Conservation (phyloP, 2,329 filamentous ascomycete species). For the Arthrobotrys sinensis region DNA sequence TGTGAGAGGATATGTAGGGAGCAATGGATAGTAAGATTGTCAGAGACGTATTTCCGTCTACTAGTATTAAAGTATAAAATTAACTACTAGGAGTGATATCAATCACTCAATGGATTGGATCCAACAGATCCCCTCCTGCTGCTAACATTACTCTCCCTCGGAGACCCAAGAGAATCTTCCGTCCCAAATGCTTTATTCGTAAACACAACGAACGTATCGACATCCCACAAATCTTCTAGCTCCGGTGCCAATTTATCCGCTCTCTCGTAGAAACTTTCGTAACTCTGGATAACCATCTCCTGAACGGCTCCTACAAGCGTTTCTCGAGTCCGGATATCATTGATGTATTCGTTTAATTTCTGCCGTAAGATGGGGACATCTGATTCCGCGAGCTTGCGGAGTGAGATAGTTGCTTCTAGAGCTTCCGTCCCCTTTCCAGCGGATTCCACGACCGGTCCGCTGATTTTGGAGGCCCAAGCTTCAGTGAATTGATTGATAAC, state of each 20-base stretch:
- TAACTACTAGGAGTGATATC: background rate
- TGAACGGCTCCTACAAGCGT: conserved; percentile 78
- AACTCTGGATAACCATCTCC: conserved; percentile 72
- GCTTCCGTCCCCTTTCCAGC: conserved; percentile 66
- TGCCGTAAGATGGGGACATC: conserved; percentile 73
- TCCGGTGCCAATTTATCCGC: conserved; percentile 64
- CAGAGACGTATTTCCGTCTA: no score
- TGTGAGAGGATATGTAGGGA: no score
- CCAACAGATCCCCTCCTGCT: conserved; percentile 51
- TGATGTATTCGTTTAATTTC: conserved; percentile 76
- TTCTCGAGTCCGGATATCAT: conserved; percentile 76
- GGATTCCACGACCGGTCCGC: conserved; percentile 68
- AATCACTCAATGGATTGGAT: conserved; percentile 31
- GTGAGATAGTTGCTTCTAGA: conserved; percentile 69
- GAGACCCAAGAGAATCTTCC: conserved; percentile 44
- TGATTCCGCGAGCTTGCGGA: conserved; percentile 73
- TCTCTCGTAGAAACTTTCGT: conserved; percentile 76
- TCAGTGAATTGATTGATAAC: conserved; percentile 79
- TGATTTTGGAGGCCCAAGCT: conserved; percentile 74
- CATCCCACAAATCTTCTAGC: conserved; percentile 74
- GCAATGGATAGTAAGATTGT: background rate
- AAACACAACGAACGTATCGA: conserved; percentile 77
- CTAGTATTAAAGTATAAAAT: background rate
- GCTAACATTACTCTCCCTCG: conserved; percentile 51
- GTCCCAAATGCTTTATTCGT: conserved; percentile 73